phyloP scores from a whole-genome alignment of 2,329 filamentous ascomycete genomes.

The Epichloe aotearoae region DNA sequence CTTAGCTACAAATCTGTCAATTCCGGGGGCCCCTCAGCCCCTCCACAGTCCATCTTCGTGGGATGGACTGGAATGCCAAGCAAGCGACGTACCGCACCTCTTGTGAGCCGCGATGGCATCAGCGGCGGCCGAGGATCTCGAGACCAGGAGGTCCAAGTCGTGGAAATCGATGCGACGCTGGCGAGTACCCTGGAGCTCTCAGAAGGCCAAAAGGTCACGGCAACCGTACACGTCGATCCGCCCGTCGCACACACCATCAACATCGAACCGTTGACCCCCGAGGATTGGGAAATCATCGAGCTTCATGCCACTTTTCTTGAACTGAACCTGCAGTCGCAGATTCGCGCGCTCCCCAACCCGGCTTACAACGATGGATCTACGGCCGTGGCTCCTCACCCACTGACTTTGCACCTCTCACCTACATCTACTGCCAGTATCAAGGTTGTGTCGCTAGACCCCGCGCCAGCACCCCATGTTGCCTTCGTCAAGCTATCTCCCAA shows the following conservation, averaged over 20 bases:
- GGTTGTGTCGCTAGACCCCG: constrained; percentile 69
- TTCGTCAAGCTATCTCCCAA: constrained; percentile 92
- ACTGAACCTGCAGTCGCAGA: constrained; percentile 82
- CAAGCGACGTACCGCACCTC: constrained; percentile 63
- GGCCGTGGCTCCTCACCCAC: constrained; percentile 52
- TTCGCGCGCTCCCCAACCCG: constrained; percentile 85
- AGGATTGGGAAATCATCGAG: constrained; percentile 99
- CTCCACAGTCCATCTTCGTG: constrained; percentile 63
- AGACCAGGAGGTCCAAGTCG: constrained; percentile 62
- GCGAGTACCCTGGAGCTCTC: constrained; percentile 61
- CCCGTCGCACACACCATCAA: constrained; percentile 87
- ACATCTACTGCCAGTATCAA: constrained; percentile 91
- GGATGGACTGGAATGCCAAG: constrained; percentile 98
- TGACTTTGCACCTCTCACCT: constrained; percentile 86
- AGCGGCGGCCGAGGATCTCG: constrained; percentile 43
- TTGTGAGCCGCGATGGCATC: constrained; percentile 63
- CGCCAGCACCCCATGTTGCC: constrained; percentile 49
- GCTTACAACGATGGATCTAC: constrained; percentile 40
- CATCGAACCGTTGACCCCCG: constrained; percentile 84
- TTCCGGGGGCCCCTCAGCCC: constrained; percentile 29
- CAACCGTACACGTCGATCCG: constrained; percentile 71
- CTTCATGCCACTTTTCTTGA: constrained; percentile 92
- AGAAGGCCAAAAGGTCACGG: constrained; percentile 68
- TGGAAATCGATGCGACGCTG: constrained; percentile 82
- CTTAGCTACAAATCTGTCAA: constrained; percentile 54